phyloP scores from a whole-genome alignment of 2,329 filamentous ascomycete genomes.

The Trichoderma pleuroti region DNA sequence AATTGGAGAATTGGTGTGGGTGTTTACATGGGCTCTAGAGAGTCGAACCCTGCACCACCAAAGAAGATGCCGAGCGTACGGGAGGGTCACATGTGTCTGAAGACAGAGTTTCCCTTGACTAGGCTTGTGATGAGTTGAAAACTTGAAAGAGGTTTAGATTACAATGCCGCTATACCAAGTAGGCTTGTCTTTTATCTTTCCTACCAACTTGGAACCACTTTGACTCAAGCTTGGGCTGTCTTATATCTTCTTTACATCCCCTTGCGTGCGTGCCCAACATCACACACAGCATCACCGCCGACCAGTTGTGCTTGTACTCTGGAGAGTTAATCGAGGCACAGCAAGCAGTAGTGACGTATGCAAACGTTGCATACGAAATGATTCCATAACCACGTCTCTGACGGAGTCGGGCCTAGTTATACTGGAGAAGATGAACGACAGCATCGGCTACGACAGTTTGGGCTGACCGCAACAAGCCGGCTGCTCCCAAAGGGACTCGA shows the following conservation, averaged over 20 bases:
- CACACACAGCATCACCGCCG: neutral
- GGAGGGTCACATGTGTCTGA: neutral
- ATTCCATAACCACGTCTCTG: neutral
- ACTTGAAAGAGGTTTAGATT: neutral
- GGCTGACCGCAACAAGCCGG: neutral
- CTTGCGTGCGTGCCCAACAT: neutral
- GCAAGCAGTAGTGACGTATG: neutral
- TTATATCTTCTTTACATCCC: neutral
- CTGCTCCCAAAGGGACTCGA: neutral
- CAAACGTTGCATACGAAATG: neutral
- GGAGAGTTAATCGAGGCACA: neutral
- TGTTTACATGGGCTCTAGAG: neutral
- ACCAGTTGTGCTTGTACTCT: neutral
- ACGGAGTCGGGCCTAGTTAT: neutral
- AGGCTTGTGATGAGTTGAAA: neutral
- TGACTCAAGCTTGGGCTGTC: neutral
- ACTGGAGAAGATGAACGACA: neutral
- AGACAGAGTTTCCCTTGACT: neutral
- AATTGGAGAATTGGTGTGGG: neutral
- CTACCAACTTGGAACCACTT: neutral
- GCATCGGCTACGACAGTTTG: neutral
- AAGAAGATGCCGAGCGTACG: neutral
- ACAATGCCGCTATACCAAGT: neutral
- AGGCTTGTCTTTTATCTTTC: neutral
- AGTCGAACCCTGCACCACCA: neutral